Conservation (phyloP, 352 stramenopile species). For the Aphanomyces euteiches region DNA sequence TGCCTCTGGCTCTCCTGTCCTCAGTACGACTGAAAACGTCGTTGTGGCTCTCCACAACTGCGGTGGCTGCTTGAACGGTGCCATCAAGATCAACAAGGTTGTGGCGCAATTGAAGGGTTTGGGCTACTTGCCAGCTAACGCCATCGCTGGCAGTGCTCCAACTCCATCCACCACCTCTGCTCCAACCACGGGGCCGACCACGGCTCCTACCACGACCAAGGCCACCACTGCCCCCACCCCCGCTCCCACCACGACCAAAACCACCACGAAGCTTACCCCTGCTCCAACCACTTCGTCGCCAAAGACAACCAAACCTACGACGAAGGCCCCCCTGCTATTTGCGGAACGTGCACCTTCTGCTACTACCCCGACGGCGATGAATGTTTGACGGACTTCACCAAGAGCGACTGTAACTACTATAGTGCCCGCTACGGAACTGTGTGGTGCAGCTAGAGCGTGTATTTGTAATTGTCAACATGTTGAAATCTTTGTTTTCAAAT, state of each 20-base stretch:
- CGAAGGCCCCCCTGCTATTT: not conserved
- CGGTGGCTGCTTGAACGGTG: conserved; percentile 40
- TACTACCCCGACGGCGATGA: not conserved
- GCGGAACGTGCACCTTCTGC: not conserved
- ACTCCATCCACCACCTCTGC: not conserved
- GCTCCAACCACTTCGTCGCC: not conserved
- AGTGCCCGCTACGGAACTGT: not conserved
- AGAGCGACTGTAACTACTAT: not conserved
- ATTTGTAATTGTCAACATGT: no score
- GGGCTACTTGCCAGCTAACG: not conserved
- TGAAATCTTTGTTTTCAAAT: no score
- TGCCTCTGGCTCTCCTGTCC: conserved; percentile 56
- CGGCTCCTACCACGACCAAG: not conserved
- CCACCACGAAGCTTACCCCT: no score
- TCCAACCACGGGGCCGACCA: not conserved
- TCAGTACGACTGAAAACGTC: conserved; percentile 60
- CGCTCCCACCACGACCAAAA: no score
- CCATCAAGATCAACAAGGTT: conserved; percentile 44
- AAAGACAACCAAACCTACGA: not conserved
- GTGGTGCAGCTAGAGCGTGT: not conserved
- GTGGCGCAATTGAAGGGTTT: conserved; percentile 32
- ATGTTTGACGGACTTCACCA: not conserved
- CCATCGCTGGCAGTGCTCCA: not conserved
- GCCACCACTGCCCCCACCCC: not conserved
- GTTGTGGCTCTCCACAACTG: conserved; percentile 66